phyloP scores from a whole-genome alignment of 1,284 basidiomycete genomes.

The Trametes pubescens region DNA sequence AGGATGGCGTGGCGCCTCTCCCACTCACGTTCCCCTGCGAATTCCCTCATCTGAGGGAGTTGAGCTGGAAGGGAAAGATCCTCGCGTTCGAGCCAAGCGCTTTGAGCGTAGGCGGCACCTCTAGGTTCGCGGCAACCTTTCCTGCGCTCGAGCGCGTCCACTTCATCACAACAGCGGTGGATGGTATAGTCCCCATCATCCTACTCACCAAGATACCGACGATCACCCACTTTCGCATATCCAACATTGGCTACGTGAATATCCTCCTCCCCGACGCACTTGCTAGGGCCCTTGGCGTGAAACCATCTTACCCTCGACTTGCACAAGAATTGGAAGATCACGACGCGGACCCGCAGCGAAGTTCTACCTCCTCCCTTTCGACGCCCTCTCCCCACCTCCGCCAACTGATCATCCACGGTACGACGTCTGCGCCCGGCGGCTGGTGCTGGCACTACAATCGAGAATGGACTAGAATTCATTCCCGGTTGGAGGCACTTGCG shows the following conservation, averaged over 20 bases:
- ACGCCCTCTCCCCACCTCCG: neutral
- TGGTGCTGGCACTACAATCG: neutral
- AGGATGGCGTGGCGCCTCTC: conserved; percentile 8
- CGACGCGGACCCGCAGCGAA: neutral
- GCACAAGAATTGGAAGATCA: neutral
- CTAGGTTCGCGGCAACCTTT: neutral
- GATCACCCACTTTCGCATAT: conserved; percentile 19
- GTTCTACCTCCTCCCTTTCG: neutral
- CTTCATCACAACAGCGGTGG: neutral
- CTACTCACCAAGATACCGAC: neutral
- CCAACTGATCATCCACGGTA: neutral
- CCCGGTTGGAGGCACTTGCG: neutral
- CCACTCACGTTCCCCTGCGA: neutral
- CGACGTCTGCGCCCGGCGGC: neutral
- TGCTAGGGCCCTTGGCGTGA: neutral
- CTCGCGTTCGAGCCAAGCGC: neutral
- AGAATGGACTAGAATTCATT: neutral
- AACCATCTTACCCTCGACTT: neutral
- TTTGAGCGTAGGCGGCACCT: neutral
- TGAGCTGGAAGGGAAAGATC: conserved; percentile 7
- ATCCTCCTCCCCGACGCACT: neutral
- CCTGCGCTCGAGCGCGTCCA: conserved; percentile 18
- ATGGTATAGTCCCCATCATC: neutral
- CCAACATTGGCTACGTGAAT: neutral
- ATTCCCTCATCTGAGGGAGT: conserved; percentile 15